Evolutionary conservation across 768 basidiomycete species (phyloP), one percentile per base, ranked within the genome.

Genomic region (Trametes meyenii): DNA sequence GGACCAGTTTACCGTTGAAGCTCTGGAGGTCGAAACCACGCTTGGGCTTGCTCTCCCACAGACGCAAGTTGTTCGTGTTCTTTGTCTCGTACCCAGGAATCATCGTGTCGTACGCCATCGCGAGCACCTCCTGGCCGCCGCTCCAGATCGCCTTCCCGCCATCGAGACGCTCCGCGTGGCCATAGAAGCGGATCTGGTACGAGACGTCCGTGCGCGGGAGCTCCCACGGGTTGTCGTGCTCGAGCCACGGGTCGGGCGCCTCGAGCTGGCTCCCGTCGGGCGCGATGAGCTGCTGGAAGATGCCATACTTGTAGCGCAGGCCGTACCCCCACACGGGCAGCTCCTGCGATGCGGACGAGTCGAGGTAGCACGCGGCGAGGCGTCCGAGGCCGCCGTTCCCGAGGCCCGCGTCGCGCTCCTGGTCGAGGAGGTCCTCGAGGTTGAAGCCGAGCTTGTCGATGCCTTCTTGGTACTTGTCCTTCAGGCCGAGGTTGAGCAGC

Each of bases 301-400:
- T 97, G 56, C 95, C 95, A 69, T 94, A 96, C 73, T 92, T 87
- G 82, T 94, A 96, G 45, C 95, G 79, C 60, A 97, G 75, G 44
- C 95, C 95, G 69, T 98, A 98, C 46, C 96, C 96, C 94, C 95
- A 98, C 23, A 93, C 84, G 0, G 96, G 96, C 4, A 98, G 82
- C 74, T 96, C 89, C 70, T 93, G 87, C 10, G 90, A 91, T 3
- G 96, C 88, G 23, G 87, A 85, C n/a, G 91, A 93, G 71, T 98
- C 96, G 54, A 97, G 85, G 72, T 98, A 99, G 77, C 97, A 99
- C 0, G 97, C 96, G 0, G 97, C 97, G 46, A 99, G 85, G 33
- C 96, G 91, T 0, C 97, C 96, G 10, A 98, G 83, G 59, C 96
- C 96, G 65, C 96, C 96, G 72, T 98, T 97, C 5, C 96, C 97